These are phyloP conservation scores for Penicillium roqueforti DNA, from an alignment of 495 filamentous ascomycete genomes.

Conservation along the genomic window DNA sequence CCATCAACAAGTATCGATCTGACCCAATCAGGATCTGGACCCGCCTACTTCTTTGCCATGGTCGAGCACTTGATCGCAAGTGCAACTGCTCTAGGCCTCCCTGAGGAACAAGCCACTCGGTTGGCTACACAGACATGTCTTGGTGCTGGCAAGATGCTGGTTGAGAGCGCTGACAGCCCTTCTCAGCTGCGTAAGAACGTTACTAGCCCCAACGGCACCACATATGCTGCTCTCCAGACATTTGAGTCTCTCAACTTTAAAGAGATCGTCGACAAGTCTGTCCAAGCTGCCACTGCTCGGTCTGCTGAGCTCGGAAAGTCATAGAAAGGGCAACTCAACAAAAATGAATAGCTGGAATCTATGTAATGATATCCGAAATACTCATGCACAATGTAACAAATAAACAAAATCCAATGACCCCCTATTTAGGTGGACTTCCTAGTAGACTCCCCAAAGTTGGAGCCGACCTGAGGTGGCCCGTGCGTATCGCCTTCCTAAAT, in stretches of 20 bases:
- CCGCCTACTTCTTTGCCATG: constrained; percentile 46
- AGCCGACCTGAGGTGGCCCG: not conserved
- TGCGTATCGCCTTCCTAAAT: constrained; percentile 2
- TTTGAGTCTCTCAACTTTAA: constrained; percentile 35
- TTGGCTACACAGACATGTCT: constrained; percentile 41
- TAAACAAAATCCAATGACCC: not conserved
- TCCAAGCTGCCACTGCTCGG: constrained; percentile 35
- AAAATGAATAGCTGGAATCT: not conserved
- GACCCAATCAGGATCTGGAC: constrained; percentile 33
- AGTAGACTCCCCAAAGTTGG: not conserved
- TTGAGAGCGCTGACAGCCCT: constrained; percentile 33
- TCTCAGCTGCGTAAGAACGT: constrained; percentile 42
- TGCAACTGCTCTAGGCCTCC: constrained; percentile 35
- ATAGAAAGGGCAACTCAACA: not conserved
- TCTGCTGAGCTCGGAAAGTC: constrained; percentile 32
- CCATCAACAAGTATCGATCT: not conserved
- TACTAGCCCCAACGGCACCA: constrained; percentile 43
- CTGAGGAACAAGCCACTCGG: constrained; percentile 38
- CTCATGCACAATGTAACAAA: not conserved
- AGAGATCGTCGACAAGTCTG: constrained; percentile 37
- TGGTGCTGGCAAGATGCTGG: constrained; percentile 41
- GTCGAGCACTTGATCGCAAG: constrained; percentile 40
- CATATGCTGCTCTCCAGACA: constrained; percentile 35
- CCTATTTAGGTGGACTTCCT: not conserved
- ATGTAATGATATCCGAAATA: not conserved